phyloP scores from a whole-genome alignment of 192 early-diverging fungal species.

The Coemansia sp. region DNA sequence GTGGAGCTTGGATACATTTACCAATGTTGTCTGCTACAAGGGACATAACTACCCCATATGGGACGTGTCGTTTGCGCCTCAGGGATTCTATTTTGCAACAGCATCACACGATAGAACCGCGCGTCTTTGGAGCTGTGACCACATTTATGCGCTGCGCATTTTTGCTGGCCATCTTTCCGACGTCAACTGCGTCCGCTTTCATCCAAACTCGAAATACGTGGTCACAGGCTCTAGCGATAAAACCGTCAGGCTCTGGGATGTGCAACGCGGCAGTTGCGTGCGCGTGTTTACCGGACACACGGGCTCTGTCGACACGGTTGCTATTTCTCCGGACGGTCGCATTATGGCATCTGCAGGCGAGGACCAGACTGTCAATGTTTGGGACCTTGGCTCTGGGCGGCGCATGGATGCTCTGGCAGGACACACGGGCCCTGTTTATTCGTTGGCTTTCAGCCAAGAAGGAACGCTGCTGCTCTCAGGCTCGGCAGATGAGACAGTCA shows the following conservation, averaged over 20 bases:
- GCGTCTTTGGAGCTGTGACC: slow-evolving; percentile 94
- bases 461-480: slow-evolving; percentile 80
- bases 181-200: slow-evolving; percentile 93
- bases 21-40: slow-evolving; percentile 92
- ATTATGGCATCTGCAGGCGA: slow-evolving; percentile 86
- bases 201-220: slow-evolving; percentile 94
- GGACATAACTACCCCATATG: slow-evolving; percentile 97
- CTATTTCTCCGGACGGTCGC: slow-evolving; percentile 90
- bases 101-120: slow-evolving; percentile 94
- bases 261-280: slow-evolving; percentile 86
- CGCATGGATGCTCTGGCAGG: slow-evolving; percentile 82
- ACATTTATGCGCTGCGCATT: slow-evolving; percentile 91
- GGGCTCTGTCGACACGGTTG: slow-evolving; percentile 78
- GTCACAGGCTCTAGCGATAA: slow-evolving; percentile 90
- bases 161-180: slow-evolving; percentile 98
- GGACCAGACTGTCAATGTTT: slow-evolving; percentile 68
- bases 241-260: slow-evolving; percentile 89
- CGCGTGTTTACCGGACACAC: slow-evolving; percentile 88
- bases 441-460: slow-evolving; percentile 82
- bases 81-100: slow-evolving; percentile 96
- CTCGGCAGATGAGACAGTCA: slow-evolving; percentile 84
- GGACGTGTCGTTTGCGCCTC: slow-evolving; percentile 90
- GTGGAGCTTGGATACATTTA: slow-evolving; percentile 90
- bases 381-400: slow-evolving; percentile 88
- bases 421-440: slow-evolving; percentile 81